Percentiles rank a stretch among this genome's conserved stretches.
These are phyloP conservation scores for Ustilago crameri DNA, from an alignment of 1,284 basidiomycete species.

Conservation along the genomic window DNA sequence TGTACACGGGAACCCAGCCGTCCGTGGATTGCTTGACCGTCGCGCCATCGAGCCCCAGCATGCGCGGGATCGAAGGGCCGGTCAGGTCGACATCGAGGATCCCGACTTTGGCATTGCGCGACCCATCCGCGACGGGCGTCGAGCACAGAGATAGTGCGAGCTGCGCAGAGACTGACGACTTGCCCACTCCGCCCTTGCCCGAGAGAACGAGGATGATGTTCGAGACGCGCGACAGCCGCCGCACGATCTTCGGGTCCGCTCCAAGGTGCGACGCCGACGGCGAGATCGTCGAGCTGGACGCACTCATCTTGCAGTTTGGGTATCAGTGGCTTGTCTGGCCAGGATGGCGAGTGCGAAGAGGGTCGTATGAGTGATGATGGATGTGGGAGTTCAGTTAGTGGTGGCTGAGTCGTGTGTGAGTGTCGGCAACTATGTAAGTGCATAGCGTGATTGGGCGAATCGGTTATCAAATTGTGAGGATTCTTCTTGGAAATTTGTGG, in stretches of 20 bases:
- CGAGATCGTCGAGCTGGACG: conserved; percentile 13
- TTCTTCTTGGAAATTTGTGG: conserved; percentile 8
- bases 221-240: conserved; percentile 74
- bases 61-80: conserved; percentile 94
- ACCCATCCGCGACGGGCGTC: conserved; percentile 2
- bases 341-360: no score
- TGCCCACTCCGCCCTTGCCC: conserved; percentile 97
- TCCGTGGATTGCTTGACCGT: conserved; percentile 82
- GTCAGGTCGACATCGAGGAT: conserved; percentile 96
- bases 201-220: conserved; percentile 92
- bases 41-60: conserved; percentile 90
- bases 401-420: conserved; percentile 20
- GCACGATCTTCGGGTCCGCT: conserved; percentile 60
- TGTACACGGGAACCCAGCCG: conserved; percentile 97
- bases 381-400: neutral
- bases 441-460: neutral
- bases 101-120: conserved; percentile 73
- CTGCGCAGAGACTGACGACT: conserved; percentile 93
- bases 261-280: conserved; percentile 48
- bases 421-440: neutral
- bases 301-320: conserved; percentile 31
- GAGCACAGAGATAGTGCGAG: conserved; percentile 79
- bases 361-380: neutral
- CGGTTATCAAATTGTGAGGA: conserved; percentile 13
- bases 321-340: no score